phyloP scores from a whole-genome alignment of 1,284 basidiomycete genomes.

The Ustilago bromivora region DNA sequence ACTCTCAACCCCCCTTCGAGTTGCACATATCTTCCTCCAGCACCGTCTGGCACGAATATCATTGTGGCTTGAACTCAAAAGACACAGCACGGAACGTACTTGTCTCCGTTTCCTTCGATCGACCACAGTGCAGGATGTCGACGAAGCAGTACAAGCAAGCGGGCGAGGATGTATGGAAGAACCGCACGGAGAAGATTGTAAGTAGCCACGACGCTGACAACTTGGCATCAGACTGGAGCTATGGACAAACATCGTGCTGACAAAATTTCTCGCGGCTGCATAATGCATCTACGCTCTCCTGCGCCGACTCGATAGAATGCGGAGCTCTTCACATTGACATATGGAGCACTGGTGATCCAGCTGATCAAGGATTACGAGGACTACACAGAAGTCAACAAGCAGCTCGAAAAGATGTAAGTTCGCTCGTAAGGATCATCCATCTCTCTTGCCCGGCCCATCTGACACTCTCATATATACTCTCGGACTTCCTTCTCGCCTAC shows the following conservation, averaged over 20 bases:
- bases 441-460: background rate
- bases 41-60: too few species aligned
- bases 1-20: background rate
- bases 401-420: slow-evolving; percentile 76
- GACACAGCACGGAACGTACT: background rate
- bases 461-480: background rate
- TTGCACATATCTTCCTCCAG: background rate
- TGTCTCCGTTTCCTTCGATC: background rate
- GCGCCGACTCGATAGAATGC: slow-evolving; percentile 75
- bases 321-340: slow-evolving; percentile 95
- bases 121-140: slow-evolving; percentile 36
- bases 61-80: background rate
- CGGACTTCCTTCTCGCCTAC: background rate
- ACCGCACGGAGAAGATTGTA: slow-evolving; percentile 68
- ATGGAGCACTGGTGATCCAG: slow-evolving; percentile 97
- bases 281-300: background rate
- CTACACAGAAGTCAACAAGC: slow-evolving; percentile 82
- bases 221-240: background rate
- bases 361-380: slow-evolving; percentile 99
- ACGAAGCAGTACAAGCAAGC: slow-evolving; percentile 64
- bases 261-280: background rate
- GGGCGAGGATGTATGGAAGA: slow-evolving; percentile 69
- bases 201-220: slow-evolving; percentile 12
- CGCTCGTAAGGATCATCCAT: too few species aligned
- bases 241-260: background rate